Conservation (phyloP, 345 rosid species). For the Camelina sativa region DNA sequence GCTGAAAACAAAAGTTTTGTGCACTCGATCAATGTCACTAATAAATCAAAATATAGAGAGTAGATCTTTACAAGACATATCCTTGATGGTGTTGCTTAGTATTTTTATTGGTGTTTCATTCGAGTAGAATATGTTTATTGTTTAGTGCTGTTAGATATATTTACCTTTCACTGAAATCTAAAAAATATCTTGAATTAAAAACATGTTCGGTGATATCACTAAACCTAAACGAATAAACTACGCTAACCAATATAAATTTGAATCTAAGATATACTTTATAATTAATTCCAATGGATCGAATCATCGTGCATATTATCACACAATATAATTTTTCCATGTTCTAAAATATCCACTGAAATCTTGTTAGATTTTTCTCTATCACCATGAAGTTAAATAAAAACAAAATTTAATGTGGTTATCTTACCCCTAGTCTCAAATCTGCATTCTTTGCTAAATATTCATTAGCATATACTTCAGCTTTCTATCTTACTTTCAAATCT, state of each 20-base stretch:
- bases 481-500: too few relatives aligned
- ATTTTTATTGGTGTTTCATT: neutral
- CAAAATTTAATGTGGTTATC: too few relatives aligned
- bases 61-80: neutral
- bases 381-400: too few relatives aligned
- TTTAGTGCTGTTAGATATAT: slow-evolving; percentile 3
- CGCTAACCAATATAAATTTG: neutral
- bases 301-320: neutral
- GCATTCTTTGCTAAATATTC: too few relatives aligned
- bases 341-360: too few relatives aligned
- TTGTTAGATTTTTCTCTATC: too few relatives aligned
- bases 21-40: neutral
- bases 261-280: neutral
- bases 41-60: neutral
- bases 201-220: neutral
- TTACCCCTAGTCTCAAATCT: too few relatives aligned
- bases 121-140: slow-evolving; percentile 2
- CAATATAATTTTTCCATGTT: neutral
- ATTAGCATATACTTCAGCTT: too few relatives aligned
- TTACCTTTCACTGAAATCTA: slow-evolving; percentile 3
- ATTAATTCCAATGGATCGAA: neutral
- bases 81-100: neutral
- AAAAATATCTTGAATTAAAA: neutral
- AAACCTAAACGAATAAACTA: neutral
- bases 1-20: neutral